phyloP scores from a whole-genome alignment of 2,329 filamentous ascomycete genomes.

The Chrysoporthe puriensis region DNA sequence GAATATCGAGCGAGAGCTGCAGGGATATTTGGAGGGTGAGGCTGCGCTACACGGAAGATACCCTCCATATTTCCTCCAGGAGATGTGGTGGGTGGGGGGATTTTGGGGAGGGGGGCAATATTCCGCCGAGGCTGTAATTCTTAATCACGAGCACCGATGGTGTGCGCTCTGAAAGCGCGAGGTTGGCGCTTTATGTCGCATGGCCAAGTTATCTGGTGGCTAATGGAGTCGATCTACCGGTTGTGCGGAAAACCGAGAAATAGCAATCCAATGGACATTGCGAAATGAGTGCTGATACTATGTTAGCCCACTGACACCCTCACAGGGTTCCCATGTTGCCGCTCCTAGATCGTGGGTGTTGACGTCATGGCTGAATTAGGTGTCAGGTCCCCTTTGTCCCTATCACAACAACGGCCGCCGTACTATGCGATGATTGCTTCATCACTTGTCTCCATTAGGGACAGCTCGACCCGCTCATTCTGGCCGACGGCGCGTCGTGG shows the following conservation, averaged over 20 bases:
- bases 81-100: neutral
- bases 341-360: neutral
- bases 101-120: neutral
- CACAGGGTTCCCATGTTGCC: neutral
- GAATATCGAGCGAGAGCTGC: neutral
- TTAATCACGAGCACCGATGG: neutral
- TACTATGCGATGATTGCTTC: neutral
- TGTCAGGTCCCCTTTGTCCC: neutral
- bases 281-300: neutral
- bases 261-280: neutral
- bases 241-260: neutral
- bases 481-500: constrained; percentile 3
- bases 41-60: neutral
- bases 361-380: constrained; percentile 10
- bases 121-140: neutral
- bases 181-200: too few relatives aligned
- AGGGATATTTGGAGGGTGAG: neutral
- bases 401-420: neutral
- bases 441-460: constrained; percentile 7
- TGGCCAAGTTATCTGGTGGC: neutral
- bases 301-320: neutral
- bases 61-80: neutral
- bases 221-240: neutral
- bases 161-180: neutral
- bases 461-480: constrained; percentile 3